Evolutionary conservation across 805 yeast species (phyloP).

Genomic region (Starmerella sirachaensis): DNA sequence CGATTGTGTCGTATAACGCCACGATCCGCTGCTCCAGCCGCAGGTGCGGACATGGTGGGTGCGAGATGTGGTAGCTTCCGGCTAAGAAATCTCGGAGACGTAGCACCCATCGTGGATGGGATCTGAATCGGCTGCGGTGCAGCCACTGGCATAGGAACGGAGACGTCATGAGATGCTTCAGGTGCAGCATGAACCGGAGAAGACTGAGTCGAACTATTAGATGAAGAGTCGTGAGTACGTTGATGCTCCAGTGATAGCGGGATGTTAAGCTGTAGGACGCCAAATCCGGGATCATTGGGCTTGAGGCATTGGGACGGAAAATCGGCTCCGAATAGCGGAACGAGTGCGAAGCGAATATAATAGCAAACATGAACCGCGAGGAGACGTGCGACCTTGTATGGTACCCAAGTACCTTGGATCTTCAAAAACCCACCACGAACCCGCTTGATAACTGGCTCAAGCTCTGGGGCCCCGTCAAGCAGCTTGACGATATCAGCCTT

Average conservation of each 20-base stretch:
- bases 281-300: constrained; percentile 54
- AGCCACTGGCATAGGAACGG: constrained; percentile 4
- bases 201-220: neutral
- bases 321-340: constrained; percentile 66
- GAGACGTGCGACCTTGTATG: constrained; percentile 51
- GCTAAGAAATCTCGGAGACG: too few relatives aligned
- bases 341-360: constrained; percentile 58
- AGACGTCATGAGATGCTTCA: constrained; percentile 18
- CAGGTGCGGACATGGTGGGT: too few relatives aligned
- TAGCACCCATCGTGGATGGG: too few relatives aligned
- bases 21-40: too few relatives aligned
- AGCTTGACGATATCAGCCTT: constrained; percentile 71
- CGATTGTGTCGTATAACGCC: too few relatives aligned
- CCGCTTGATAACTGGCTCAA: constrained; percentile 51
- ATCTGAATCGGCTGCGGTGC: too few relatives aligned
- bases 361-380: constrained; percentile 68
- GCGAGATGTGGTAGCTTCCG: too few relatives aligned
- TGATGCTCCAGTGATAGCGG: neutral
- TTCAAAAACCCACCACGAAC: constrained; percentile 84
- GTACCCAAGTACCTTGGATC: constrained; percentile 92
- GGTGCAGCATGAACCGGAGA: constrained; percentile 13
- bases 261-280: constrained; percentile 37
- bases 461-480: constrained; percentile 49
- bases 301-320: constrained; percentile 51
- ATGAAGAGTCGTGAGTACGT: neutral